Evolutionary conservation across 495 filamentous ascomycete species (phyloP), one percentile per base, ranked within the genome.

Genomic region (Aspergillus heteromorphus): DNA sequence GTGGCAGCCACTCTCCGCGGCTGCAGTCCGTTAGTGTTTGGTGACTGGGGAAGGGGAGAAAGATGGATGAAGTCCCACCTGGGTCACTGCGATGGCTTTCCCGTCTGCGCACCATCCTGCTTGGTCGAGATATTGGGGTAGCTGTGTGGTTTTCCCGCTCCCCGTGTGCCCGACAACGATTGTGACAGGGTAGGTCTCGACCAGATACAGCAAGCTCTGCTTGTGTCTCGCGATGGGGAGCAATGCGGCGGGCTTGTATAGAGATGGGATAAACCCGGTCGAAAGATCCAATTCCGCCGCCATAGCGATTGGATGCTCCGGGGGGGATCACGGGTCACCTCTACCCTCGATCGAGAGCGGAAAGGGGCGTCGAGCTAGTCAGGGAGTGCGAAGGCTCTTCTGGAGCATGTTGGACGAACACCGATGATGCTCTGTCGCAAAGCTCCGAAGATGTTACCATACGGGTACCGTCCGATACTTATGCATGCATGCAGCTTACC

Each of bases 1-100:
- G 90, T 95, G 40, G 91, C 93, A 58, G 93, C 93, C 40, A 98
- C 89, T 59, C 95, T 80, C 16, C 93, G 85, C 25, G 93, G 93
- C 88, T 97, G 52, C 18, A 47, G 45, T 58, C 51, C 16, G 17
- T 51, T 40, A 45, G 17, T 6, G 1, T 45, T 30, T 29, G 6
- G 1, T 20, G 18, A 40, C 40, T 20, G 23, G 18, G 29, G 47
- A 40, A 2, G 40, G 20, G 6, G 29, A 7, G 49, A 45, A 36
- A 75, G 29, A 76, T 57, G n/a, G n/a, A n/a, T n/a, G n/a, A n/a
- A n/a, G n/a, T n/a, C n/a, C n/a, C 79, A 92, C 91, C 82, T 97
- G 95, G 14, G 93, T 99, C 23, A 96, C 81, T 23, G 83, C 93
- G 50, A 99, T 88, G 41, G 86, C 61, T 62, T 93, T 96, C 56